A percentile compares a stretch with the other conserved stretches of the same genome.
These are phyloP conservation scores for Pilasporangium apinafurcum DNA, from an alignment of 352 stramenopile genomes.

Conservation along the genomic window DNA sequence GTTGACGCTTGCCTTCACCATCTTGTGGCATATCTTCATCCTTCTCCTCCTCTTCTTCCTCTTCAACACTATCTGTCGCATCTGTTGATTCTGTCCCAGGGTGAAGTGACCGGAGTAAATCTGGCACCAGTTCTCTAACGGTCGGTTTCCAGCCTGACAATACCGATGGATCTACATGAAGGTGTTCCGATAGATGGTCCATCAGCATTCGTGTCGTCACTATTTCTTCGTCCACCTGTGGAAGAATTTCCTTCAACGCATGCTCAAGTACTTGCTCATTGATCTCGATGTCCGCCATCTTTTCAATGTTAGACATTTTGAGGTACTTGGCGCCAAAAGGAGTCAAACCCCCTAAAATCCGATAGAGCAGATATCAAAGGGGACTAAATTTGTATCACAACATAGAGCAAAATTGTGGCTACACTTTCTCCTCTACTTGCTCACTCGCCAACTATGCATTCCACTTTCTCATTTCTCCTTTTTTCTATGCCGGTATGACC, in stretches of 20 bases:
- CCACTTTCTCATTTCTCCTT: no score
- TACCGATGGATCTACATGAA: constrained; percentile 32
- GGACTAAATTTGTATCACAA: no score
- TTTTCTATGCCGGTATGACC: background rate
- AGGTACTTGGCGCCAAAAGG: no score
- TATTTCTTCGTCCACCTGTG: constrained; percentile 39
- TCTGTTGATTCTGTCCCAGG: constrained; percentile 4
- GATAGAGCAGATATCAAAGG: no score
- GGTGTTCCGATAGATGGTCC: constrained; percentile 36
- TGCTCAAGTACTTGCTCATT: constrained; percentile 14
- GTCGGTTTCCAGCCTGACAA: constrained; percentile 34
- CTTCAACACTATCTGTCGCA: constrained; percentile 1
- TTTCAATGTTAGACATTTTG: no score
- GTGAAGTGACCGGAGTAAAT: constrained; percentile 19
- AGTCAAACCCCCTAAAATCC: no score
- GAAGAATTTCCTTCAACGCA: constrained; percentile 46
- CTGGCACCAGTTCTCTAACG: constrained; percentile 40
- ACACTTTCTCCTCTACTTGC: no score
- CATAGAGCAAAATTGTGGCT: no score
- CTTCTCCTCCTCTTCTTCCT: constrained; percentile 18
- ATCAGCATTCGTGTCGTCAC: constrained; percentile 46
- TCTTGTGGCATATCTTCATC: constrained; percentile 11
- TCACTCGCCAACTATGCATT: no score
- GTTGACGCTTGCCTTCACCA: constrained; percentile 1
- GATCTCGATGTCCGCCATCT: constrained; percentile 14